These are phyloP conservation scores for Backusella tuberculispora DNA, from an alignment of 192 early-diverging fungal species.

Conservation along the genomic window DNA sequence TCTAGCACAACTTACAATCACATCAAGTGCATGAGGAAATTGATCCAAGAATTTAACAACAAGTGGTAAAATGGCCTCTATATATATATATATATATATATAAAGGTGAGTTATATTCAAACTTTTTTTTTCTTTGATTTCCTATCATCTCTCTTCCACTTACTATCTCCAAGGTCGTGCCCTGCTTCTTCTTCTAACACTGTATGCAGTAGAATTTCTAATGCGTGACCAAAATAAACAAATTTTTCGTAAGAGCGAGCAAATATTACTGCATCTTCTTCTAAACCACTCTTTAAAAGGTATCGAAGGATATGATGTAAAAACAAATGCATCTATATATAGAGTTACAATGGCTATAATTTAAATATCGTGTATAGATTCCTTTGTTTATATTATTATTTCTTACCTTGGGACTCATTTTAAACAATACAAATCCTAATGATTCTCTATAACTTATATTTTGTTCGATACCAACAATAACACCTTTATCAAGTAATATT, in stretches of 20 bases:
- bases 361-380: neutral
- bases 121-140: no score
- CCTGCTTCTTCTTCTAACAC: conserved; percentile 86
- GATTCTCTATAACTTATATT: conserved; percentile 57
- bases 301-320: conserved; percentile 68
- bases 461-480: conserved; percentile 79
- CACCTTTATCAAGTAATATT: conserved; percentile 69
- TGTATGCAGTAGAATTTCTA: conserved; percentile 91
- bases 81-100: conserved; percentile 8
- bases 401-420: conserved; percentile 67
- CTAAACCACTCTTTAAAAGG: conserved; percentile 56
- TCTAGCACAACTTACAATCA: conserved; percentile 93
- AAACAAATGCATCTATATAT: conserved; percentile 73
- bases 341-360: neutral
- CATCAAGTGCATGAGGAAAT: conserved; percentile 81
- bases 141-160: neutral
- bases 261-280: conserved; percentile 70
- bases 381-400: neutral
- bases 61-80: conserved; percentile 64
- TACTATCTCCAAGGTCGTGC: conserved; percentile 48
- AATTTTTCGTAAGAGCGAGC: conserved; percentile 70
- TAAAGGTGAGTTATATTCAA: no score
- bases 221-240: conserved; percentile 88
- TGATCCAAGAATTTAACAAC: conserved; percentile 79
- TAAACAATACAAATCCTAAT: conserved; percentile 64